These are phyloP conservation scores for Sordariomycetes sp. DNA, from an alignment of 2,329 filamentous ascomycete genomes.

Conservation along the genomic window DNA sequence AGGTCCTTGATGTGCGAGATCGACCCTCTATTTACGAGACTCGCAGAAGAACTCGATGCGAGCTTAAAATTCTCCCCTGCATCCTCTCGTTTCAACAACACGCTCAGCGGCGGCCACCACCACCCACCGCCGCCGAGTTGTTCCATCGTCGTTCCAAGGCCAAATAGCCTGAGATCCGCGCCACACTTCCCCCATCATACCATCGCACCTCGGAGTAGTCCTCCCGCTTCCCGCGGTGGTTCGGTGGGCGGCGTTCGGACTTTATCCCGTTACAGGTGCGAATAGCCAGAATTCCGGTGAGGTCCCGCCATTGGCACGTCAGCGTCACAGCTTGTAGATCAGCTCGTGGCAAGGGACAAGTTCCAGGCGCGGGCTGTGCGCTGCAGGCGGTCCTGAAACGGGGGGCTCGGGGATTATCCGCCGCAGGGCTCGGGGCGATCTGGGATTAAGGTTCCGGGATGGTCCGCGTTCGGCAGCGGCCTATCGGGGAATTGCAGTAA, in stretches of 20 bases:
- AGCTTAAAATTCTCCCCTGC: background rate
- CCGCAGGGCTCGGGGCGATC: background rate
- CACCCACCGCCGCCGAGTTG: background rate
- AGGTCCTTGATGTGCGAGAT: background rate
- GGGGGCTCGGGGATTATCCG: background rate
- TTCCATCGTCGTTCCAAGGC: background rate
- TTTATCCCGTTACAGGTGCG: constrained; percentile 3
- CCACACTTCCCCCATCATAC: background rate
- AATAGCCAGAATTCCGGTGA: background rate
- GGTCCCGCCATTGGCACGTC: background rate
- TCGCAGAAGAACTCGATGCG: background rate
- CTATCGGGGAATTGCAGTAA: constrained; percentile 1
- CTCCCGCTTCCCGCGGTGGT: background rate
- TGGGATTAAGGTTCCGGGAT: background rate
- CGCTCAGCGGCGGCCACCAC: background rate
- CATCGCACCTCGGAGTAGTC: background rate
- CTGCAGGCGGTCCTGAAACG: background rate
- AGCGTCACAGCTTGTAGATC: constrained; percentile 1
- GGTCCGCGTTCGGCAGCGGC: background rate
- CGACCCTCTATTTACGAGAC: background rate
- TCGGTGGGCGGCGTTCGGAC: background rate
- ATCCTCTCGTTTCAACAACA: background rate
- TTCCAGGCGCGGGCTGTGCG: too few species aligned
- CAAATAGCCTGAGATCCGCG: constrained; percentile 1
- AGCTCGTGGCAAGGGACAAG: background rate